Percentiles rank a stretch among this genome's conserved stretches.
phyloP scores from a whole-genome alignment of 2,329 filamentous ascomycete genomes.

The Stemphylium vesicarium region DNA sequence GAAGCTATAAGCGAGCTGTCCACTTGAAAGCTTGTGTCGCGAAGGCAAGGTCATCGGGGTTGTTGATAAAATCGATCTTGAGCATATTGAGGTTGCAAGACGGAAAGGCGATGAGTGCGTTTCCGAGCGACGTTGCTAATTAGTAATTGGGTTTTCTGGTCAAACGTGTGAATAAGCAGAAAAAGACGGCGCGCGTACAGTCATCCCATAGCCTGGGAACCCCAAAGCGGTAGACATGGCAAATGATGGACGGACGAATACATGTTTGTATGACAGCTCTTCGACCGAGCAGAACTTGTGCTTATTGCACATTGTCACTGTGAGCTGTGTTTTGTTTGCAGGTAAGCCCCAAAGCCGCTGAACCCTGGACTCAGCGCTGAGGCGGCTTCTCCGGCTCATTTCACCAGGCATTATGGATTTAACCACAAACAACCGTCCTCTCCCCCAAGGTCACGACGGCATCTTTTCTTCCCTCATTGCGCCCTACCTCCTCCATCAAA shows the following conservation, averaged over 20 bases:
- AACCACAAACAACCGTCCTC: too few species aligned
- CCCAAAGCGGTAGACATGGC: too few species aligned
- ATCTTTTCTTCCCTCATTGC: background rate
- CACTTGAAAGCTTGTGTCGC: constrained; percentile 2
- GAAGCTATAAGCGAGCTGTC: constrained; percentile 10
- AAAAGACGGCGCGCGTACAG: background rate
- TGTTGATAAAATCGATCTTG: background rate
- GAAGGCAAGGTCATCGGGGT: constrained; percentile 4
- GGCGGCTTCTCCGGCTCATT: too few species aligned
- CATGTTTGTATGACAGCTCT: background rate
- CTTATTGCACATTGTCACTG: background rate
- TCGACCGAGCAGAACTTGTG: background rate
- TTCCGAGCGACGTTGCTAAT: constrained; percentile 12
- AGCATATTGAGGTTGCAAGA: constrained; percentile 3
- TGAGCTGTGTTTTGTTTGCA: background rate
- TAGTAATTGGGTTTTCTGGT: constrained; percentile 15
- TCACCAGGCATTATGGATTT: too few species aligned
- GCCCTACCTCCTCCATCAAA: constrained; percentile 5
- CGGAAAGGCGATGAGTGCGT: constrained; percentile 8
- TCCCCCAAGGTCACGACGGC: background rate
- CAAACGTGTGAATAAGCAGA: constrained; percentile 16
- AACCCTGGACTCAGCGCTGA: background rate
- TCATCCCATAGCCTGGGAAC: background rate
- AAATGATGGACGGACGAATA: background rate
- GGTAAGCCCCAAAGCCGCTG: background rate